Evolutionary conservation across 805 yeast genomes (phyloP).

Genomic region (Lipomyces starkeyi): DNA sequence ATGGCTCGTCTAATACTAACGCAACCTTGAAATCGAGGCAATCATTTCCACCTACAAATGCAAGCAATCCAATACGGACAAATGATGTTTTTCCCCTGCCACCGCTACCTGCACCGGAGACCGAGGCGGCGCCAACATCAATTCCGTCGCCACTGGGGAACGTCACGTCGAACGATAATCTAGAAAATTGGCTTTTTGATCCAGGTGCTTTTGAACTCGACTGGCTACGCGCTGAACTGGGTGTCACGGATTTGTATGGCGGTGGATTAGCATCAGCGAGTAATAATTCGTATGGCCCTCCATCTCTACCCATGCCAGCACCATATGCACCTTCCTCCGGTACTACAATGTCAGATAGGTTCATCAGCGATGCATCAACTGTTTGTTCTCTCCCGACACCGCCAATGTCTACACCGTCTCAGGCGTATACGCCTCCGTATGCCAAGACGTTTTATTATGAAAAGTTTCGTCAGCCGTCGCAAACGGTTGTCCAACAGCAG

Average conservation of each 20-base stretch:
- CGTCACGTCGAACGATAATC: constrained; percentile 8
- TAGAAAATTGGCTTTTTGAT: constrained; percentile 30
- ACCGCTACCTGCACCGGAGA: not conserved
- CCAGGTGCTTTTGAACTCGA: constrained; percentile 28
- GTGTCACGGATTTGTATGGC: constrained; percentile 7
- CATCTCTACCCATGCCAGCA: not conserved
- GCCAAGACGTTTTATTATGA: constrained; percentile 7
- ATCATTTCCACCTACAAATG: not conserved
- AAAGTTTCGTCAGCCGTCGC: not conserved
- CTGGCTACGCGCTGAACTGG: constrained; percentile 30
- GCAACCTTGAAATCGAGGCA: not conserved
- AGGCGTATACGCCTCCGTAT: constrained; percentile 4
- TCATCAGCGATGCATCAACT: not conserved
- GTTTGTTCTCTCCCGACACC: constrained; percentile 16
- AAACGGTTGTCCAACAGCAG: not conserved
- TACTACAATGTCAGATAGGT: not conserved
- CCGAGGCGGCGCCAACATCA: not conserved
- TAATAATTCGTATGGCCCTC: not conserved
- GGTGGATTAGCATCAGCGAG: not conserved
- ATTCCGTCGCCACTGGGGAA: constrained; percentile 9
- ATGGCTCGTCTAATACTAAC: not conserved
- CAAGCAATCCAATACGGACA: not conserved
- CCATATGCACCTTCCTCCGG: not conserved
- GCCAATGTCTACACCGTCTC: not conserved
- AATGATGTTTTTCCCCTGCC: constrained; percentile 11